Base-by-base conservation (phyloP, 2,329 filamentous ascomycete genomes). In the Fusarium penzigii region DNA sequence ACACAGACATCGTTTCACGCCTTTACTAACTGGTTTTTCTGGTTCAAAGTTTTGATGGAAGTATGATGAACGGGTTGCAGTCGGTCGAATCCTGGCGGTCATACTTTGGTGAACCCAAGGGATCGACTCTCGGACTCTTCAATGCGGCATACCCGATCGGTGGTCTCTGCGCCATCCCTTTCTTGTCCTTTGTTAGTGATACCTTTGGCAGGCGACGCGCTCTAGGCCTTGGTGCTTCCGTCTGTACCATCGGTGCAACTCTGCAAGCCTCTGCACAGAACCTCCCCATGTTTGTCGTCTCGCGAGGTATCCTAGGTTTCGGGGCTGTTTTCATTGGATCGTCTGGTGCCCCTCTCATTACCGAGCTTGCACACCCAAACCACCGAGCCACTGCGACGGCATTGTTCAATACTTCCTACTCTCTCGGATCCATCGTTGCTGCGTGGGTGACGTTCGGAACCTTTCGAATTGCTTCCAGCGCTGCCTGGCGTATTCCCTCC, bases 391-490 rank as follows among this genome's bases (percentile, higher is more conserved):
- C 48, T 1, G 52, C 48, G 6, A 53, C 51, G 1, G 47, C 47
- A 4, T 38, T 56, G 4, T 53, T 56, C 42, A 36, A 48, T 16
- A 51, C 44, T 7, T 51, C 45, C 1, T 56, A 53, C 17, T 41
- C 47, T 5, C 10, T 56, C 6, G 54, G 51, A 11, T 46, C 44
- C 4, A 53, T 56, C 16, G 17, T 49, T 6, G 54, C 51, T 3
- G 54, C 44, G 3, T 50, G 54, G 40, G 43, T 14, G 2, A 51
- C 47, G 9, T 53, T 53, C 36, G 54, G 54, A 3, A 56, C 54
- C 12, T 51, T 51, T 20, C 29, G 44, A 8, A 53, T 53, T 11
- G 34, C 41, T 2, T 17, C 12, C 11, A 46, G 16, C 17, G 44
- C 40, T 2, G 40, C 54, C 25, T 56, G 54, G 54, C 42, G 48